phyloP scores from a whole-genome alignment of 2,329 filamentous ascomycete species.

The Cadophora luteo-olivacea region DNA sequence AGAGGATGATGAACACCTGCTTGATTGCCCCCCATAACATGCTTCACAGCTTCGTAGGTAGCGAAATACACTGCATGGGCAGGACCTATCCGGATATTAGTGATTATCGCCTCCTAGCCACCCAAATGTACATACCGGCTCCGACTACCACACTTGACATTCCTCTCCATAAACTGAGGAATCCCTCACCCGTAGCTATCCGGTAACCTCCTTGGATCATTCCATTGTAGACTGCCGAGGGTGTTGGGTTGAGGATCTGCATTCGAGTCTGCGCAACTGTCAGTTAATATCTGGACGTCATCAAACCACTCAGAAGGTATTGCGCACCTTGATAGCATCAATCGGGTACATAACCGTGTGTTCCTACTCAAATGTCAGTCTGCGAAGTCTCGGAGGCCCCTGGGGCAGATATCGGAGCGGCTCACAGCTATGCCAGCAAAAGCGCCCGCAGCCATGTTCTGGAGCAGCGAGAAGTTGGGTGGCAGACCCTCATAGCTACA shows the following conservation, averaged over 20 bases:
- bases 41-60: conserved; percentile 97
- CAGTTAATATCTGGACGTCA: conserved; percentile 30
- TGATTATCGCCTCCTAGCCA: conserved; percentile 21
- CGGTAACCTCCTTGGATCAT: conserved; percentile 92
- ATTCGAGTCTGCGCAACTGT: conserved; percentile 78
- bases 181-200: conserved; percentile 88
- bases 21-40: conserved; percentile 91
- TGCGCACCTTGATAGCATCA: conserved; percentile 88
- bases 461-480: conserved; percentile 89
- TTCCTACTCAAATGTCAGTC: conserved; percentile 64
- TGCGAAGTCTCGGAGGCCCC: conserved; percentile 27
- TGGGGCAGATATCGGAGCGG: conserved; percentile 23
- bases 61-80: conserved; percentile 98
- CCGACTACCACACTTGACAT: conserved; percentile 96
- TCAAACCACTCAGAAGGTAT: conserved; percentile 16
- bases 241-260: conserved; percentile 90
- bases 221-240: conserved; percentile 83
- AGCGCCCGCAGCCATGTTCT: conserved; percentile 95
- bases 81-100: conserved; percentile 67
- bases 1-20: conserved; percentile 88
- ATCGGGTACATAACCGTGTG: conserved; percentile 99
- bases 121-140: conserved; percentile 69
- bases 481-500: conserved; percentile 87
- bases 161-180: conserved; percentile 92
- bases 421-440: conserved; percentile 72